Evolutionary conservation across 139 green algal genomes (phyloP).

Genomic region (Chlamydomonas eustigma): DNA sequence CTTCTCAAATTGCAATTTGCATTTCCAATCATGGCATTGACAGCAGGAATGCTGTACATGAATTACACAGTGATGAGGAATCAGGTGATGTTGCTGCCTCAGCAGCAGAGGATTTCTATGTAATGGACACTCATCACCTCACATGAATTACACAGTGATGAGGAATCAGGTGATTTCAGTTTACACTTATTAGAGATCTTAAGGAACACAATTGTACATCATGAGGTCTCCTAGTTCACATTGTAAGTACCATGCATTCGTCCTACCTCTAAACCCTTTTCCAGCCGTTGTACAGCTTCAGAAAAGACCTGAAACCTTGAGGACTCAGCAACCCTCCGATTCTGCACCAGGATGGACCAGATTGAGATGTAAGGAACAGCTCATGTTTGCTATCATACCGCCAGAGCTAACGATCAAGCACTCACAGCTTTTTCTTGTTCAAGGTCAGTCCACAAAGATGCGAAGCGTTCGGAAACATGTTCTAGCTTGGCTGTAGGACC

Average conservation of each 20-base stretch:
- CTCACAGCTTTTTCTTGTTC: constrained; percentile 58
- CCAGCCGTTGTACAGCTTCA: constrained; percentile 55
- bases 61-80: no score
- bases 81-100: no score
- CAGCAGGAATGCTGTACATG: no score
- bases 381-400: not conserved
- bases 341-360: constrained; percentile 36
- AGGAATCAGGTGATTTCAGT: no score
- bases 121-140: no score
- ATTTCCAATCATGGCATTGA: no score
- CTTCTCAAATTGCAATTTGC: no score
- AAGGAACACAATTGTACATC: no score
- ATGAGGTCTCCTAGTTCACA: no score
- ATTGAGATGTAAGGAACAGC: no score
- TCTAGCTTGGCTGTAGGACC: constrained; percentile 50
- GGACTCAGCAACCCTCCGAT: constrained; percentile 50
- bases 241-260: not conserved
- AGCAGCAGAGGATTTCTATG: not conserved
- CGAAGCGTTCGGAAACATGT: constrained; percentile 68
- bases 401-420: not conserved
- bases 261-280: constrained; percentile 64
- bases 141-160: no score
- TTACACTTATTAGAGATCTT: constrained; percentile 8
- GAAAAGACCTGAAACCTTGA: constrained; percentile 43
- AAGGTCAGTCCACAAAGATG: constrained; percentile 64